Base-by-base conservation (phyloP, 352 stramenopile species). In the Phytophthora pinifolia region DNA sequence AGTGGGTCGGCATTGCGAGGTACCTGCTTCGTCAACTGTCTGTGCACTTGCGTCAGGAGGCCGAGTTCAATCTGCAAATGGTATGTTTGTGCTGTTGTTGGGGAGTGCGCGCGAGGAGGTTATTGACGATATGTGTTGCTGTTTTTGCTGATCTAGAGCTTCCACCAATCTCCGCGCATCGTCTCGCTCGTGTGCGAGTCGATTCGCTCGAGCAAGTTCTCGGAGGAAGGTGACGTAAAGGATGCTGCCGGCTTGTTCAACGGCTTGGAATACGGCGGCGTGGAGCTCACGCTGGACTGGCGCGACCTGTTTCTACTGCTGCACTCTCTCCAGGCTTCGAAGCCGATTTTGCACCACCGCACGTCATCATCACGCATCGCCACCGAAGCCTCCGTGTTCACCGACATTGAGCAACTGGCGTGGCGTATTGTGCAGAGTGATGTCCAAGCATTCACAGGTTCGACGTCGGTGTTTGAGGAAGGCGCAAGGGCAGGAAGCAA, bases 51-150 rank as follows among this genome's bases (percentile, higher is more conserved):
- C 63, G 79, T 34, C 78, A 85, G 48, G 82, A 90, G 37, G 76
- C 79, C 6, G 82, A 92, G 20, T 92, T 92, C 46, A 89, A 82
- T 38, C 57, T 92, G 6, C 82, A 90, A 59, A 89, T 89, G 77
- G 82, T 92, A 65, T 25, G 41, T 33, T 27, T 13, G 13, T 15
- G 15, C 5, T n/a, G 22, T 30, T 12, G 15, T 42, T 14, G 18
- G 33, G 10, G 20, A 8, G 20, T 46, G 20, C 39, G 20, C 38
- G 12, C 4, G 13, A 30, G 20, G 13, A 30, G 20, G 20, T 25
- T 29, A 30, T 25, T 60, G 37, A 64, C 36, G 33, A 18, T 10
- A 20, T 33, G 14, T 8, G 39, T 18, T 47, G 29, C 42, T 37
- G 22, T 5, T 44, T 36, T 33, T 5, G 47, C 25, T 25, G 3